phyloP scores from a whole-genome alignment of 306 rosid genomes.

The Bauhinia variegata region DNA sequence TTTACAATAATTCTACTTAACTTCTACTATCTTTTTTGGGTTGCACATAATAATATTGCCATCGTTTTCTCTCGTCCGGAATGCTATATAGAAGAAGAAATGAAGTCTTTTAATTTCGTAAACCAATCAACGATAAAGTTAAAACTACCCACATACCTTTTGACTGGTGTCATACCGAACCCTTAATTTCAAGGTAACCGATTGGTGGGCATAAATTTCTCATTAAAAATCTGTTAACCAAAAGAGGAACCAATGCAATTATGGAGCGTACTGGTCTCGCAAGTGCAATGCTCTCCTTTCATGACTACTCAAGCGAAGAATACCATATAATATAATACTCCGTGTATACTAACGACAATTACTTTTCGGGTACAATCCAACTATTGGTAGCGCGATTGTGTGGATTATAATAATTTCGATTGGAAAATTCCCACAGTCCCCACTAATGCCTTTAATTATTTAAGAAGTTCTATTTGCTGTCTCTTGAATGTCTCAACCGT shows the following conservation, averaged over 20 bases:
- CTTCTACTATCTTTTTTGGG: too few relatives aligned
- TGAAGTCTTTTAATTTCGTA: constrained; percentile 35
- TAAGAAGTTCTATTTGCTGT: background rate
- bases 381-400: constrained; percentile 18
- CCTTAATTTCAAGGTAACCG: constrained; percentile 32
- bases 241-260: background rate
- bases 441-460: constrained; percentile 10
- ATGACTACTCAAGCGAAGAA: background rate
- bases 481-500: background rate
- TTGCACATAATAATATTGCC: background rate
- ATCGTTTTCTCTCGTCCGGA: too few relatives aligned
- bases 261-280: background rate
- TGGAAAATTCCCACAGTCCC: constrained; percentile 7
- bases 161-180: too few relatives aligned
- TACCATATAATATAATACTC: background rate
- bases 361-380: constrained; percentile 23
- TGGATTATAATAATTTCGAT: constrained; percentile 17
- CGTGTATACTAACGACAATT: background rate
- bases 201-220: constrained; percentile 38
- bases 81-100: too few relatives aligned
- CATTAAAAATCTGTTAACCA: background rate
- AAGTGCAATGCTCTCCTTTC: constrained; percentile 5
- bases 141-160: constrained; percentile 40
- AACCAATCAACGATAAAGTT: constrained; percentile 43
- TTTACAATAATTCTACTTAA: too few relatives aligned